phyloP scores from a whole-genome alignment of 176 grass and related monocot species.

The Leersia perrieri region DNA sequence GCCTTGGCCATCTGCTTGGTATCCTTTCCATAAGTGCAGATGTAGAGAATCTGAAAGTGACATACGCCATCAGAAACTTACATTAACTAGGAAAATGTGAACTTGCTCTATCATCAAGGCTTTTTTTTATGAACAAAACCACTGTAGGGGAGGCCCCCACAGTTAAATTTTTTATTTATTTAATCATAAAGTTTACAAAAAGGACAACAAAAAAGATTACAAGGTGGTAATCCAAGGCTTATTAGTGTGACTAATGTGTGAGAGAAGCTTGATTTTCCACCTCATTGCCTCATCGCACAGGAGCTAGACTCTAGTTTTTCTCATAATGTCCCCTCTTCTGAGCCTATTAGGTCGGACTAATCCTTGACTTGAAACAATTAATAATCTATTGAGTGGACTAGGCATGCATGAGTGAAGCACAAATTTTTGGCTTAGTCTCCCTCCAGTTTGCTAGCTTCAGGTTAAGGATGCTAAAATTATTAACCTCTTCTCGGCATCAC shows the following conservation, averaged over 20 bases:
- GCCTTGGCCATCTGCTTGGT: slow-evolving; percentile 93
- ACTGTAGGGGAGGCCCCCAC: too few relatives aligned
- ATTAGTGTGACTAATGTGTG: not conserved
- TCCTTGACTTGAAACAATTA: not conserved
- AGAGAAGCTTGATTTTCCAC: not conserved
- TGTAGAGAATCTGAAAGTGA: slow-evolving; percentile 66
- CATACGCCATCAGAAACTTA: slow-evolving; percentile 11
- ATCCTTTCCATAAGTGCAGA: slow-evolving; percentile 93
- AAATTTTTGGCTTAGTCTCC: not conserved
- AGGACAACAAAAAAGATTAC: too few relatives aligned
- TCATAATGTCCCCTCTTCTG: not conserved
- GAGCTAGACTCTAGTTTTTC: not conserved
- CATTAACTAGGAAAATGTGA: not conserved
- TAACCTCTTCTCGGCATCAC: not conserved
- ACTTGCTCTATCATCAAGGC: not conserved
- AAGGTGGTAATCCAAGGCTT: too few relatives aligned
- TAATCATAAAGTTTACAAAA: too few relatives aligned
- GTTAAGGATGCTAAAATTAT: not conserved
- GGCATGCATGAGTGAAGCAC: not conserved
- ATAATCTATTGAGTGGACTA: not conserved
- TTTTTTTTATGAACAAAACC: too few relatives aligned
- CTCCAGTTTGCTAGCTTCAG: not conserved
- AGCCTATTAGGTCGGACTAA: not conserved
- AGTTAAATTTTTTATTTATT: too few relatives aligned
- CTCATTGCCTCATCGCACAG: not conserved